These are phyloP conservation scores for Pyrenochaeta sp. DNA, from an alignment of 2,329 filamentous ascomycete genomes.

Conservation along the genomic window DNA sequence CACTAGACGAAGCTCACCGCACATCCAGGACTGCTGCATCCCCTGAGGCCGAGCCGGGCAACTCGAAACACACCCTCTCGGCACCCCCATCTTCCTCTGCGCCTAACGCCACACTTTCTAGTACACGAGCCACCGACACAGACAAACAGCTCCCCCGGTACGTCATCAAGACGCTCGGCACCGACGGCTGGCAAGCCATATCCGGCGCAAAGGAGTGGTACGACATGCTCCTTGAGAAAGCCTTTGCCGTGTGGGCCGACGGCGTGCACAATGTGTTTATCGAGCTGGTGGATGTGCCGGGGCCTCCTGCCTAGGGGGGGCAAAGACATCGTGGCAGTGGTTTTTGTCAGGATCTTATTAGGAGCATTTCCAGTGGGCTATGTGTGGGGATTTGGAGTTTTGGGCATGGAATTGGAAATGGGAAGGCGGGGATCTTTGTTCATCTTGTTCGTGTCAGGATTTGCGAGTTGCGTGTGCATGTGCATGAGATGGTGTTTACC, in stretches of 20 bases:
- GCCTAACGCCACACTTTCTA: background rate
- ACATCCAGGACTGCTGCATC: background rate
- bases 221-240: constrained; percentile 32
- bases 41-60: background rate
- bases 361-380: too few species aligned
- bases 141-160: constrained; percentile 15
- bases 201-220: constrained; percentile 34
- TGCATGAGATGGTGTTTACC: too few species aligned
- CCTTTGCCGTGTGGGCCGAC: constrained; percentile 40
- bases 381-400: too few species aligned
- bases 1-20: background rate
- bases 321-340: too few species aligned
- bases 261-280: constrained; percentile 41
- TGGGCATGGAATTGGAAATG: too few species aligned
- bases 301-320: too few species aligned
- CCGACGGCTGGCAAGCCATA: constrained; percentile 31
- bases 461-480: too few species aligned
- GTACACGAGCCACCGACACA: background rate
- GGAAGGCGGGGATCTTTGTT: too few species aligned
- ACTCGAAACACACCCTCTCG: background rate
- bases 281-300: constrained; percentile 19
- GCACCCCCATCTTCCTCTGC: background rate
- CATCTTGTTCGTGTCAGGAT: too few species aligned
- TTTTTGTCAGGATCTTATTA: too few species aligned
- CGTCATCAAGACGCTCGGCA: constrained; percentile 32